Evolutionary conservation across 306 rosid genomes (phyloP).

Genomic region (Cucurbita moschata): DNA sequence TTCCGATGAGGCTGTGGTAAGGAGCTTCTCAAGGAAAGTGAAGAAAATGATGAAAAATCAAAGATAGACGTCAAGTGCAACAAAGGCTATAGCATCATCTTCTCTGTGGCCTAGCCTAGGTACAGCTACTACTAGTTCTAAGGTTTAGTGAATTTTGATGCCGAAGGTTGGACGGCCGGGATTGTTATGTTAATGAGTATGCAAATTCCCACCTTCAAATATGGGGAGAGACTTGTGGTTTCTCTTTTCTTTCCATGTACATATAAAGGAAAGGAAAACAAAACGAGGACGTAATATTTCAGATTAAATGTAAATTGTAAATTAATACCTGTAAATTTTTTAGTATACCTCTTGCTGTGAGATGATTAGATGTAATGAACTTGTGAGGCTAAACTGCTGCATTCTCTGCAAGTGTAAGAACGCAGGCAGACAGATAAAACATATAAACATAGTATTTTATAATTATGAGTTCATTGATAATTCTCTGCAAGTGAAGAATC

Average conservation of each 20-base stretch:
- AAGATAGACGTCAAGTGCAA: neutral
- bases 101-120: neutral
- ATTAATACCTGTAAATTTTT: no score
- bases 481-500: neutral
- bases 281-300: neutral
- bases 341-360: no score
- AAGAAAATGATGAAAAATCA: conserved; percentile 16
- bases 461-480: no score
- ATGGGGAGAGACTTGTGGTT: neutral
- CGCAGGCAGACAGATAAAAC: no score
- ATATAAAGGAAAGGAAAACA: neutral
- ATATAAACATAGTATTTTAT: no score
- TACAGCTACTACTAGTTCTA: neutral
- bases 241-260: neutral
- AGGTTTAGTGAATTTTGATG: neutral
- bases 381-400: no score
- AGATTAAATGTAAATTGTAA: no score
- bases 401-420: no score
- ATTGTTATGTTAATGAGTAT: neutral
- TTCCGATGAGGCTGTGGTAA: conserved; percentile 29
- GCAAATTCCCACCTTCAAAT: neutral
- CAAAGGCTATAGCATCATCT: neutral
- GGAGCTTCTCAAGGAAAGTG: conserved; percentile 45
- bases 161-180: neutral
- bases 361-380: no score